Percentiles rank a stretch among this genome's conserved stretches.
These are phyloP conservation scores for Eragrostis nindensis DNA, from an alignment of 176 grass and related monocot species.

Conservation along the genomic window DNA sequence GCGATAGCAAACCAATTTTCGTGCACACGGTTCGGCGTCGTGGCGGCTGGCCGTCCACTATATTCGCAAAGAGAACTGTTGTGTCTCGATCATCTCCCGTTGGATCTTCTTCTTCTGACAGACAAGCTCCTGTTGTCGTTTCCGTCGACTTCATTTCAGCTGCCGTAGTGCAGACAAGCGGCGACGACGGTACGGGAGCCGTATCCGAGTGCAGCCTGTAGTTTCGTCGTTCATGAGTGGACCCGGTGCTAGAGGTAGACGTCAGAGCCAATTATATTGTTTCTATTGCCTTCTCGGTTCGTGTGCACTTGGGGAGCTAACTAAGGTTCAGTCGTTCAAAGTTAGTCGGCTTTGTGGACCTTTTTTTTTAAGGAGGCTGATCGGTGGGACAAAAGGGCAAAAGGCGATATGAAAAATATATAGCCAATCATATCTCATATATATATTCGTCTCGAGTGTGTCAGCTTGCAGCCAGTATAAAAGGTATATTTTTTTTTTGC, in stretches of 20 bases:
- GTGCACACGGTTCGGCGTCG: slow-evolving; percentile 19
- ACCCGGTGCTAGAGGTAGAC: slow-evolving; percentile 12
- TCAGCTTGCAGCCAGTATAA: no score
- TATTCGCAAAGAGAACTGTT: background rate
- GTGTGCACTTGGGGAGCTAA: slow-evolving; percentile 10
- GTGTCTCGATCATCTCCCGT: slow-evolving; percentile 12
- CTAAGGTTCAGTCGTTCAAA: background rate
- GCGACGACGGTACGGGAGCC: background rate
- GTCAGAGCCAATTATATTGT: background rate
- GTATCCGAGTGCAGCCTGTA: background rate
- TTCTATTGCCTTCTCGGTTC: slow-evolving; percentile 1
- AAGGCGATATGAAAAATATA: no score
- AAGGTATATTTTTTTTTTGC: no score
- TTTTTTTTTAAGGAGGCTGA: no score
- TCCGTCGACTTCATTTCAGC: slow-evolving; percentile 6
- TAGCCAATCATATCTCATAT: no score
- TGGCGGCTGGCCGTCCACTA: slow-evolving; percentile 32
- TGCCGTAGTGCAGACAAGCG: background rate
- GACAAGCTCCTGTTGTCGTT: background rate
- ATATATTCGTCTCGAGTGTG: no score
- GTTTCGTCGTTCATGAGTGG: background rate
- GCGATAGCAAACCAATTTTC: background rate
- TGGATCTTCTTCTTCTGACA: slow-evolving; percentile 10
- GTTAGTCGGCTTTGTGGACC: background rate
- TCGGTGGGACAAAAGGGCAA: background rate